Base-by-base conservation (phyloP, 768 basidiomycete species). In the Kwoniella botswanensis region DNA sequence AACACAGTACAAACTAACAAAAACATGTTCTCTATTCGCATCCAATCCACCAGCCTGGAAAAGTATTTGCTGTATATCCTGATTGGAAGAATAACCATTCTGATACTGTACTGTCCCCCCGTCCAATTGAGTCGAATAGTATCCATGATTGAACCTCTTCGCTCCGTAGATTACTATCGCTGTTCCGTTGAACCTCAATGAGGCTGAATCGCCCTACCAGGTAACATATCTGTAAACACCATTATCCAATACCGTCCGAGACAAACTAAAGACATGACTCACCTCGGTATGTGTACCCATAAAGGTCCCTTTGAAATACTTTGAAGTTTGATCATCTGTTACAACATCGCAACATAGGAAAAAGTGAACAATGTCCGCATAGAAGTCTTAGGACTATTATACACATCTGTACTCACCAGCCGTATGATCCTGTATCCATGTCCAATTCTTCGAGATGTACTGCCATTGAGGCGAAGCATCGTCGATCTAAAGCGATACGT, bases 181-280 rank as follows among this genome's bases (percentile, higher is more conserved):
- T 1, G 75, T 66, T 11, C 77, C 77, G 57, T 76, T 76, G 73
- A 76, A 79, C 9, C 53, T 69, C 12, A 79, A 52, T n/a, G 59
- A 46, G 35, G 72, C 65, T 15, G 21, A 66, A 43, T 79, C 75
- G 18, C 75, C 77, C 76, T 77, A 26, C 29, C 54, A 56, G 22
- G 42, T 26, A n/a, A 21, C n/a, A 41, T 43, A 17, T 18, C n/a
- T 15, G 1, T 3, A 35, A 9, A 35, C 21, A 22, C 24, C 44
- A 22, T 11, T 43, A 50, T 44, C 26, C 26, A 26, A 26, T 26
- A 26, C 3, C 26, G 26, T 26, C 3, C 26, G 26, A 26, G 26
- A 3, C 26, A 26, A 3, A 26, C 26, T 42, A 29, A 56, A 59
- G 58, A n/a, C 3, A 67, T 6, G 24, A 26, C 69, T 65, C 7